Evolutionary conservation across 176 grass and related monocot species (phyloP).

Genomic region (Chrysopogon serrulatus): DNA sequence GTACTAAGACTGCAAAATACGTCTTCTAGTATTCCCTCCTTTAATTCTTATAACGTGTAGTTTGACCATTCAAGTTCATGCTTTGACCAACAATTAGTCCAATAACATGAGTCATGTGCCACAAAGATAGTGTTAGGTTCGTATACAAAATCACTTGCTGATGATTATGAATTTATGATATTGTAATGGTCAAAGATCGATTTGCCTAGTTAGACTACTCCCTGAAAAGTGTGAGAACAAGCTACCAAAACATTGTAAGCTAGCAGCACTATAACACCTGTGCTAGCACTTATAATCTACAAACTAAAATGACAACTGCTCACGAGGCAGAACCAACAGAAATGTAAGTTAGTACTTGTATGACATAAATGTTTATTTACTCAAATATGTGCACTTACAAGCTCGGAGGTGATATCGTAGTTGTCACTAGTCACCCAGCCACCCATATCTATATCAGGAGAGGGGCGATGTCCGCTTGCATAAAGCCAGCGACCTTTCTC

Average conservation of each 20-base stretch:
- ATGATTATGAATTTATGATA: background rate
- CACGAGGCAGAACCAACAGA: background rate
- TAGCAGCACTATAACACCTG: background rate
- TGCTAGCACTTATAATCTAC: background rate
- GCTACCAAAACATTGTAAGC: background rate
- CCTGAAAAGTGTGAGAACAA: background rate
- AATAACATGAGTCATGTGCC: background rate
- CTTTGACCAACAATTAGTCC: background rate
- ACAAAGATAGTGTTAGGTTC: background rate
- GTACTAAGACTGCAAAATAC: constrained; percentile 13
- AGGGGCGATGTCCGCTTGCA: constrained; percentile 55
- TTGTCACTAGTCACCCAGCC: constrained; percentile 68
- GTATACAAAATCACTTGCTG: background rate
- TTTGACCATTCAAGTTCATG: background rate
- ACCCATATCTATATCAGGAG: constrained; percentile 74
- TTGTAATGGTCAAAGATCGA: background rate
- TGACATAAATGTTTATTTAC: constrained; percentile 10
- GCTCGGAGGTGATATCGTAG: constrained; percentile 71
- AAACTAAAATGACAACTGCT: background rate
- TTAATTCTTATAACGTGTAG: background rate
- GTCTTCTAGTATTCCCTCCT: background rate
- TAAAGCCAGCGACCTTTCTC: constrained; percentile 92
- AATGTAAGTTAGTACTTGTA: background rate
- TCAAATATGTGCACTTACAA: constrained; percentile 52
- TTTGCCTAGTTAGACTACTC: background rate